Evolutionary conservation across 257 asterid genomes (phyloP).

Genomic region (Penstemon newberryi): DNA sequence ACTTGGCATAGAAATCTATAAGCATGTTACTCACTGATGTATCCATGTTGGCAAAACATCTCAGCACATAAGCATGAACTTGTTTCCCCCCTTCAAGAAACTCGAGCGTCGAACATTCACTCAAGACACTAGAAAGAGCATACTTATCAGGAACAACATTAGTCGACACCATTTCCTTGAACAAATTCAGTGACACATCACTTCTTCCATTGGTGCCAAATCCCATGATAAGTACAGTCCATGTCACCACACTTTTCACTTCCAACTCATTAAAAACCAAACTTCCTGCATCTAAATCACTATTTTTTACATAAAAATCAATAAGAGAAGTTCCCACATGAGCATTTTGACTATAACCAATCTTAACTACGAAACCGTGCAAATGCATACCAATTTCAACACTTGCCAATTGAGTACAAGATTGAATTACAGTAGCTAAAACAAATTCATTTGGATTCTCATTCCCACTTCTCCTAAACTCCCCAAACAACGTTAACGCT

Average conservation of each 20-base stretch:
- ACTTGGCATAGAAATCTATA: slow-evolving; percentile 47
- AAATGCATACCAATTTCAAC: slow-evolving; percentile 34
- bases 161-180: slow-evolving; percentile 36
- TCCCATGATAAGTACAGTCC: slow-evolving; percentile 46
- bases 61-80: slow-evolving; percentile 44
- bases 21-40: slow-evolving; percentile 31
- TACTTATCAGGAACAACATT: slow-evolving; percentile 42
- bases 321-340: slow-evolving; percentile 45
- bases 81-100: slow-evolving; percentile 44
- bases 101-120: slow-evolving; percentile 38
- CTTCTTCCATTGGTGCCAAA: slow-evolving; percentile 36
- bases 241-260: slow-evolving; percentile 43
- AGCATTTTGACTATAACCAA: slow-evolving; percentile 36
- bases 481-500: slow-evolving; percentile 37
- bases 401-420: slow-evolving; percentile 36
- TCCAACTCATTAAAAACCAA: slow-evolving; percentile 37
- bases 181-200: slow-evolving; percentile 36
- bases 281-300: slow-evolving; percentile 35
- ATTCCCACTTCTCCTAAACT: slow-evolving; percentile 28
- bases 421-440: slow-evolving; percentile 46
- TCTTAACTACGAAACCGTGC: slow-evolving; percentile 41
- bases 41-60: slow-evolving; percentile 36
- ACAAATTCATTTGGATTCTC: slow-evolving; percentile 45
- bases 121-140: slow-evolving; percentile 41
- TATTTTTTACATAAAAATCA: slow-evolving; percentile 44